Percentiles rank a stretch among this genome's conserved stretches.
Conservation (phyloP, 306 rosid species). For the Abrus precatorius region DNA sequence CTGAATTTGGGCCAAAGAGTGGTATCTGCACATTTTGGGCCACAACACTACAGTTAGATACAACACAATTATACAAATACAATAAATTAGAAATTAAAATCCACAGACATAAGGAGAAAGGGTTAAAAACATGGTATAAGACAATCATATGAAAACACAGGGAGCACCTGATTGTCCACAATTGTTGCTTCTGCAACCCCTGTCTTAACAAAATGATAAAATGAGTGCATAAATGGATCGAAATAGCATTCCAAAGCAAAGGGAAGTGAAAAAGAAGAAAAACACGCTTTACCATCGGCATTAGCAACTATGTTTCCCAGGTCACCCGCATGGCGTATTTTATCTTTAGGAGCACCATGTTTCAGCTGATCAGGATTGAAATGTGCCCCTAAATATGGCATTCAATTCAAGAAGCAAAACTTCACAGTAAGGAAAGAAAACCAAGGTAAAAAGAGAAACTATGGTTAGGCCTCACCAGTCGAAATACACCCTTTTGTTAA, state of each 20-base stretch:
- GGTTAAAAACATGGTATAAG: neutral
- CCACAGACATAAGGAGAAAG: neutral
- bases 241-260: neutral
- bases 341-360: conserved; percentile 83
- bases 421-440: neutral
- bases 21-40: conserved; percentile 65
- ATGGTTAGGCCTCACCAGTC: conserved; percentile 57
- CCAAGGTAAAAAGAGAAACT: neutral
- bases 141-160: neutral
- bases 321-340: conserved; percentile 91
- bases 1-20: conserved; percentile 73
- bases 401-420: conserved; percentile 19
- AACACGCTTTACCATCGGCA: conserved; percentile 61
- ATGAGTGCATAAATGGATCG: neutral
- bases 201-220: conserved; percentile 36
- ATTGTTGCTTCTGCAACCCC: conserved; percentile 81
- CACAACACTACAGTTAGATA: conserved; percentile 2
- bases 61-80: neutral
- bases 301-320: conserved; percentile 94
- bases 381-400: conserved; percentile 67
- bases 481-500: conserved; percentile 87
- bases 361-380: conserved; percentile 66
- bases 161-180: conserved; percentile 70
- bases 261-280: neutral
- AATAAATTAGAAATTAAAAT: neutral